These are phyloP conservation scores for Pseudocercospora eumusae DNA, from an alignment of 2,329 filamentous ascomycete genomes.

Conservation along the genomic window DNA sequence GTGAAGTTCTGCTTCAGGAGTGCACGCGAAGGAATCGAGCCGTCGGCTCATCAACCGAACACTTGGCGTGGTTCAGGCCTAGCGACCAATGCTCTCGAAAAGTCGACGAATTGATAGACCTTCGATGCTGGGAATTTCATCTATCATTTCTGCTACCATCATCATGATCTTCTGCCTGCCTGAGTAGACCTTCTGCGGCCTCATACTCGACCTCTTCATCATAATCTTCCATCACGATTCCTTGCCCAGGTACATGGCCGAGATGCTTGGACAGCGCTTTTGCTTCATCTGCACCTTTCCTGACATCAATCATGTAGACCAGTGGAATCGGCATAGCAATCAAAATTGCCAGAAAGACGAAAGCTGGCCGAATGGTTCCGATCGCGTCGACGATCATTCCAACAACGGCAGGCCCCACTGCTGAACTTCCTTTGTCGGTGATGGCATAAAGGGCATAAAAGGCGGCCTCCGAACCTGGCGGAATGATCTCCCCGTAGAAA, in stretches of 20 bases:
- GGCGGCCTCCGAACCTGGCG: slow-evolving; percentile 85
- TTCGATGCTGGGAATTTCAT: background rate
- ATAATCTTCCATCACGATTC: slow-evolving; percentile 26
- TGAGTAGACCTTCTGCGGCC: slow-evolving; percentile 16
- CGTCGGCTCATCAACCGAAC: too few species aligned
- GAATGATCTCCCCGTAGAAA: slow-evolving; percentile 85
- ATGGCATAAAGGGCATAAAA: slow-evolving; percentile 95
- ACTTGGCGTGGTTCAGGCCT: too few species aligned
- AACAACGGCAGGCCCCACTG: slow-evolving; percentile 88
- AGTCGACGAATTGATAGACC: too few species aligned
- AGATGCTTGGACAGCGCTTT: slow-evolving; percentile 28
- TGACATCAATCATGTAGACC: slow-evolving; percentile 77
- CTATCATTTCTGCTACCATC: background rate
- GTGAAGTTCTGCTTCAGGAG: too few species aligned
- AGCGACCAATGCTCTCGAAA: too few species aligned
- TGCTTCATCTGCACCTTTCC: slow-evolving; percentile 48
- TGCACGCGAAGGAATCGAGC: too few species aligned
- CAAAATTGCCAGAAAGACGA: slow-evolving; percentile 79
- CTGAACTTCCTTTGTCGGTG: slow-evolving; percentile 89
- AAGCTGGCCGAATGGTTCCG: slow-evolving; percentile 58
- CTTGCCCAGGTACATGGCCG: slow-evolving; percentile 9
- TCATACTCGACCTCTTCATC: slow-evolving; percentile 13
- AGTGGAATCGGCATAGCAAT: slow-evolving; percentile 77
- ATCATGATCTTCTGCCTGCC: background rate
- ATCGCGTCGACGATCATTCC: slow-evolving; percentile 76